Evolutionary conservation across 495 filamentous ascomycete genomes (phyloP).

Genomic region (Diplogelasinospora grovesii): DNA sequence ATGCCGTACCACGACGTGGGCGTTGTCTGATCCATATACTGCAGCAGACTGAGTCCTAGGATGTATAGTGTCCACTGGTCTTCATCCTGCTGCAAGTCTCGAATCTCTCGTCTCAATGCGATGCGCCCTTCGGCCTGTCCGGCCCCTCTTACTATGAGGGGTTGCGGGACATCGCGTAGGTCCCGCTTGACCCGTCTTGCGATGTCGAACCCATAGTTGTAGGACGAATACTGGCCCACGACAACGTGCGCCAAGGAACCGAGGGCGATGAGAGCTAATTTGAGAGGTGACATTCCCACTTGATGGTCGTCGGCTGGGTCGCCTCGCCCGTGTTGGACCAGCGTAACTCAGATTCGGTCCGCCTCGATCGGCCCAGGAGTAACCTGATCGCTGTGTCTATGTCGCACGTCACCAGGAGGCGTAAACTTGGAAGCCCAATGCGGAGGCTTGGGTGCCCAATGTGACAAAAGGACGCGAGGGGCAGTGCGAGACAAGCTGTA

Average conservation of each 20-base stretch:
- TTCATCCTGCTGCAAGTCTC: slow-evolving; percentile 48
- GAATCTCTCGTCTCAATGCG: slow-evolving; percentile 40
- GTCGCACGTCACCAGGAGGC: too few species aligned
- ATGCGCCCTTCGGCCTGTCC: slow-evolving; percentile 12
- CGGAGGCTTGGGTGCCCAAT: too few species aligned
- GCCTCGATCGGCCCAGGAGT: too few species aligned
- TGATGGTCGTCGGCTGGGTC: too few species aligned
- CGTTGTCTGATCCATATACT: slow-evolving; percentile 45
- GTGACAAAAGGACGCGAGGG: too few species aligned
- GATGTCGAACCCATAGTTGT: slow-evolving; percentile 38
- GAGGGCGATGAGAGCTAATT: slow-evolving; percentile 4
- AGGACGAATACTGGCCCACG: slow-evolving; percentile 18
- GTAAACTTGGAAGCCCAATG: too few species aligned
- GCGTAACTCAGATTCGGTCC: too few species aligned
- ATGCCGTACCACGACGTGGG: slow-evolving; percentile 57
- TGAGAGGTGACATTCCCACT: slow-evolving; percentile 7
- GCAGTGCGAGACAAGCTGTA: too few species aligned
- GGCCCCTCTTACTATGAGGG: slow-evolving; percentile 16
- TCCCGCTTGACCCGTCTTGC: slow-evolving; percentile 15
- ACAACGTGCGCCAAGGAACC: slow-evolving; percentile 1
- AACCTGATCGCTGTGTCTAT: too few species aligned
- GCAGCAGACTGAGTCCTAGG: slow-evolving; percentile 47
- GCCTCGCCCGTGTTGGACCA: too few species aligned
- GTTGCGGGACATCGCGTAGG: slow-evolving; percentile 15
- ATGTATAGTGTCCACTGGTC: slow-evolving; percentile 56